Conservation (phyloP, 139 green algal species). For the Edaphochlamys debaryana region DNA sequence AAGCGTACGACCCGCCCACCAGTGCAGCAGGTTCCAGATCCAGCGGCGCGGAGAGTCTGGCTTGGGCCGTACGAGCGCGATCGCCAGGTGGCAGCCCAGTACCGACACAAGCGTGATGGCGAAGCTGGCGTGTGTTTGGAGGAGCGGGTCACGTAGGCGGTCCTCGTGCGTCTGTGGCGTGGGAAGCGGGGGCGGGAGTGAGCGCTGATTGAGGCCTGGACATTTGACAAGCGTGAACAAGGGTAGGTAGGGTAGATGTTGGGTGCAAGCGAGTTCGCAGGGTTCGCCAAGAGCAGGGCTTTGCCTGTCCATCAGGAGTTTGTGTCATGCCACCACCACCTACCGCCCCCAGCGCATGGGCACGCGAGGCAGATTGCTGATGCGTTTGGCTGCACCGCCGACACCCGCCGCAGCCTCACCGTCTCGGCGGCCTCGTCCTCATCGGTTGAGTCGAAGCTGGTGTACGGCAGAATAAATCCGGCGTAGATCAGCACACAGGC, state of each 20-base stretch:
- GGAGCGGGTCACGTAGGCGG: not conserved
- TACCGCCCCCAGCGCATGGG: too few species aligned
- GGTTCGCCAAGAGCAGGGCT: too few species aligned
- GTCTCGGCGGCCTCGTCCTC: too few species aligned
- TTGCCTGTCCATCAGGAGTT: too few species aligned
- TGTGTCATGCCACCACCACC: too few species aligned
- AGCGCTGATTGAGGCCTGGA: too few species aligned
- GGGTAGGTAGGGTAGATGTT: too few species aligned
- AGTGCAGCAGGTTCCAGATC: slow-evolving; percentile 38
- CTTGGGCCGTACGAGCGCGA: slow-evolving; percentile 25
- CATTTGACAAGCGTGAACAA: too few species aligned
- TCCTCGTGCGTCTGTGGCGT: not conserved
- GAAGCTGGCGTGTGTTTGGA: not conserved
- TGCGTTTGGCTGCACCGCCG: too few species aligned
- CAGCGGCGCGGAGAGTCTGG: slow-evolving; percentile 11
- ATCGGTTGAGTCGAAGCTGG: slow-evolving; percentile 9
- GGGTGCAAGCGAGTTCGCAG: too few species aligned
- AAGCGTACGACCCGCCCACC: slow-evolving; percentile 19
- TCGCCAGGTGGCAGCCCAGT: slow-evolving; percentile 4
- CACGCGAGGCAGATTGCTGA: too few species aligned
- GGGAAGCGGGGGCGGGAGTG: not conserved
- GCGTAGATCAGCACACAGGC: slow-evolving; percentile 2
- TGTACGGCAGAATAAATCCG: slow-evolving; percentile 31
- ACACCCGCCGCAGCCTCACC: too few species aligned
- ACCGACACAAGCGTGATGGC: slow-evolving; percentile 18